A percentile compares a stretch with the other conserved stretches of the same genome.
These are phyloP conservation scores for Coemansia sp. DNA, from an alignment of 192 early-diverging fungal species.

Conservation along the genomic window DNA sequence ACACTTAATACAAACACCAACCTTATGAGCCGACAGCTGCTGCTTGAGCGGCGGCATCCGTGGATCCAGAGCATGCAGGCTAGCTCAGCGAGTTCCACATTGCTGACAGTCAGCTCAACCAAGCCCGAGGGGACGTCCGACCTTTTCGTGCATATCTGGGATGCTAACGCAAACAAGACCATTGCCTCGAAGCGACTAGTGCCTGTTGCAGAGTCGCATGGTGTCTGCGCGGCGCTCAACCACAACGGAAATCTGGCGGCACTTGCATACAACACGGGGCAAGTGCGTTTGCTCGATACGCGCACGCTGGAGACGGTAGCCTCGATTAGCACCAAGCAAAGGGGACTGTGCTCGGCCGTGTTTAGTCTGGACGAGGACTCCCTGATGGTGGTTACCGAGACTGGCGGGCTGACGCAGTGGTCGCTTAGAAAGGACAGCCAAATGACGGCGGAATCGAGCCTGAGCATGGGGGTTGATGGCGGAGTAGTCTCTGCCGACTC, in stretches of 20 bases:
- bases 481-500: slow-evolving; percentile 16
- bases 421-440: slow-evolving; percentile 37
- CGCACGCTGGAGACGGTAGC: slow-evolving; percentile 43
- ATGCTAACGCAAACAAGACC: slow-evolving; percentile 31
- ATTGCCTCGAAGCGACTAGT: slow-evolving; percentile 27
- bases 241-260: slow-evolving; percentile 49
- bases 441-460: slow-evolving; percentile 42
- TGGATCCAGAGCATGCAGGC: slow-evolving; percentile 49
- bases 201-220: slow-evolving; percentile 25
- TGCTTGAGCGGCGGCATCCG: slow-evolving; percentile 25
- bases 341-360: slow-evolving; percentile 28
- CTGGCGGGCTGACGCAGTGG: slow-evolving; percentile 51
- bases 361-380: slow-evolving; percentile 49
- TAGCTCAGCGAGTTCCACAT: slow-evolving; percentile 33
- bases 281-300: slow-evolving; percentile 34
- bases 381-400: slow-evolving; percentile 37
- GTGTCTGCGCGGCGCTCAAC: slow-evolving; percentile 46
- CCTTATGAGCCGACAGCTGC: slow-evolving; percentile 39
- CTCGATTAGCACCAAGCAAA: slow-evolving; percentile 32
- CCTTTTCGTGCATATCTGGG: slow-evolving; percentile 40
- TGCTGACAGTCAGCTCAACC: slow-evolving; percentile 41
- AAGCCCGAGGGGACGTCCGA: slow-evolving; percentile 45
- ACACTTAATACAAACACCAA: slow-evolving; percentile 50
- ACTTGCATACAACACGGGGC: slow-evolving; percentile 38
- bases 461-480: slow-evolving; percentile 17